These are phyloP conservation scores for Hypsizygus marmoreus DNA, from an alignment of 768 basidiomycete genomes.

Conservation along the genomic window DNA sequence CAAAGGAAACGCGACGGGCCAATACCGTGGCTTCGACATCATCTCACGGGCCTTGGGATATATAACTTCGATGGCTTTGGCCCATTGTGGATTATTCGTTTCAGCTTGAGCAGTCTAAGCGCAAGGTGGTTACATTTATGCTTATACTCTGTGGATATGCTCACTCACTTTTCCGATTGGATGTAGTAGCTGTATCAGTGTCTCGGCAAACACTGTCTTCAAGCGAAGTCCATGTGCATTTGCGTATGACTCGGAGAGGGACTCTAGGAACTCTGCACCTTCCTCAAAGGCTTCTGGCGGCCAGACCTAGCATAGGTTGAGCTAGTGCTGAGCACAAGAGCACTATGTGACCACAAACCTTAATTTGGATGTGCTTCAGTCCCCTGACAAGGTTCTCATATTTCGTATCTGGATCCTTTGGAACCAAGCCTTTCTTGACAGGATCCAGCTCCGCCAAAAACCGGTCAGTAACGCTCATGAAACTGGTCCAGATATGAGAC, in stretches of 20 bases:
- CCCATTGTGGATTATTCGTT: constrained; percentile 95
- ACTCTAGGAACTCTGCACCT: constrained; percentile 87
- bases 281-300: constrained; percentile 93
- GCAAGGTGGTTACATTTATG: constrained; percentile 5
- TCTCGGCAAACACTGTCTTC: constrained; percentile 86
- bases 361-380: constrained; percentile 79
- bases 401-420: constrained; percentile 78
- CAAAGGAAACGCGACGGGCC: constrained; percentile 84
- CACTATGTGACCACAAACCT: constrained; percentile 42
- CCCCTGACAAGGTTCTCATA: constrained; percentile 86
- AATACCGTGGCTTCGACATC: constrained; percentile 88
- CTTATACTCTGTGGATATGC: neutral
- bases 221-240: constrained; percentile 82
- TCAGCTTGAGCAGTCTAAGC: constrained; percentile 88
- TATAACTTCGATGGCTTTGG: constrained; percentile 84
- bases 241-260: constrained; percentile 79
- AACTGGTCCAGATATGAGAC: constrained; percentile 44
- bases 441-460: constrained; percentile 81
- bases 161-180: constrained; percentile 80
- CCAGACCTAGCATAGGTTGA: constrained; percentile 66
- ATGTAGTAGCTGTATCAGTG: constrained; percentile 74
- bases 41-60: constrained; percentile 82
- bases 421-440: constrained; percentile 70
- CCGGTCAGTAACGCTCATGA: constrained; percentile 90
- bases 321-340: neutral